Evolutionary conservation across 768 basidiomycete species (phyloP).

Genomic region (Auriscalpium microsporum): DNA sequence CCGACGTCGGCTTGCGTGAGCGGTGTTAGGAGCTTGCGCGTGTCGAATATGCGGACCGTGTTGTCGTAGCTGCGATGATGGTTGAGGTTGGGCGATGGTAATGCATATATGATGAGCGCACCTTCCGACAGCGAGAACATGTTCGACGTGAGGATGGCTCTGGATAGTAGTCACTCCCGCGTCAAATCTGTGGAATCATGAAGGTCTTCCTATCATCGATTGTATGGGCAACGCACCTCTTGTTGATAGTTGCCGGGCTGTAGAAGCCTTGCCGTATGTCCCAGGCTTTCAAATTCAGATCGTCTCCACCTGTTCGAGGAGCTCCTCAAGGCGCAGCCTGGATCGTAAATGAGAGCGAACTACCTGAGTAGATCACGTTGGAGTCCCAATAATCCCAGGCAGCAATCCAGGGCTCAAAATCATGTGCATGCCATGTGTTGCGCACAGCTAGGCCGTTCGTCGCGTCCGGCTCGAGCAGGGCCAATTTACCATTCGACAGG

Average conservation of each 20-base stretch:
- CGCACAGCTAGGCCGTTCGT: conserved; percentile 35
- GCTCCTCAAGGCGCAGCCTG: no score
- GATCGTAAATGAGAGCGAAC: conserved; percentile 4
- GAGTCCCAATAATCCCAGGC: conserved; percentile 86
- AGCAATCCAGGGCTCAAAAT: conserved; percentile 90
- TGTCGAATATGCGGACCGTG: conserved; percentile 75
- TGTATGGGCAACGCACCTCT: conserved; percentile 10
- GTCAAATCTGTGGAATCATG: conserved; percentile 53
- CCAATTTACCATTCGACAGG: conserved; percentile 69
- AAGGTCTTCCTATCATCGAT: no score
- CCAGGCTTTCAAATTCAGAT: conserved; percentile 85
- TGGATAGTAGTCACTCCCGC: conserved; percentile 92
- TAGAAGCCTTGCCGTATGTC: conserved; percentile 63
- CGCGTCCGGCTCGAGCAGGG: conserved; percentile 47
- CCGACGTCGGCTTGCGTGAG: conserved; percentile 60
- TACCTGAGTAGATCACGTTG: conserved; percentile 79
- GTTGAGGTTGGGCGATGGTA: not conserved
- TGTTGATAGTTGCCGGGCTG: conserved; percentile 62
- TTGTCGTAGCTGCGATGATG: conserved; percentile 66
- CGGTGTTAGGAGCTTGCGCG: conserved; percentile 52
- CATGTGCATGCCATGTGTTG: conserved; percentile 78
- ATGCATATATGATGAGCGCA: conserved; percentile 23
- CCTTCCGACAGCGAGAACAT: conserved; percentile 89
- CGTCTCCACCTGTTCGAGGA: conserved; percentile 73
- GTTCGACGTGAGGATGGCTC: conserved; percentile 67